Conservation (phyloP, 192 early-diverging fungal genomes). For the Coemansia erecta region DNA sequence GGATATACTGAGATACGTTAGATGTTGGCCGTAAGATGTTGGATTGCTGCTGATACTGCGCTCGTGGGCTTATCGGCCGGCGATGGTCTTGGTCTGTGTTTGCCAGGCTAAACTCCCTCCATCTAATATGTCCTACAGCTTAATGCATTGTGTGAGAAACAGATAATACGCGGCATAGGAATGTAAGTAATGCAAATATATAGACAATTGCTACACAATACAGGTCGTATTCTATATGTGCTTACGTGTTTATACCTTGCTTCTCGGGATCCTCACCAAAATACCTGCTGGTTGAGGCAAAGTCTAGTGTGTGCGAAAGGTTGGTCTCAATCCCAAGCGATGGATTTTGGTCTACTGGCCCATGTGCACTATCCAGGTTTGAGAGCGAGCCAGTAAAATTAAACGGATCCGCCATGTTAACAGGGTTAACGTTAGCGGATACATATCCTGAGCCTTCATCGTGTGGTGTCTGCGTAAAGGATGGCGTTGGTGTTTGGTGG, state of each 20-base stretch:
- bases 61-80: neutral
- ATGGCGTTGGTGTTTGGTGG: slow-evolving; percentile 6
- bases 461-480: slow-evolving; percentile 6
- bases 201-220: neutral
- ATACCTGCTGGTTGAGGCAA: neutral
- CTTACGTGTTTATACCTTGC: slow-evolving; percentile 20
- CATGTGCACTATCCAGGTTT: slow-evolving; percentile 10
- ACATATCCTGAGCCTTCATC: slow-evolving; percentile 8
- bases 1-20: slow-evolving; percentile 16
- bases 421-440: neutral
- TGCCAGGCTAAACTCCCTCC: slow-evolving; percentile 17
- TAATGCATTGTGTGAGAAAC: slow-evolving; percentile 5
- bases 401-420: slow-evolving; percentile 16
- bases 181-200: neutral
- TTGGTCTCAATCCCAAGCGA: neutral
- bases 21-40: slow-evolving; percentile 9
- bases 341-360: slow-evolving; percentile 5
- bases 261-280: slow-evolving; percentile 20
- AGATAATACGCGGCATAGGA: neutral
- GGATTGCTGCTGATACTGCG: neutral
- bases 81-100: slow-evolving; percentile 5
- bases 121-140: slow-evolving; percentile 41
- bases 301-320: slow-evolving; percentile 15
- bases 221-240: neutral
- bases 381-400: slow-evolving; percentile 23